Evolutionary conservation across 805 yeast species (phyloP), one percentile per base, ranked within the genome.

Genomic region (Candida patagonica): DNA sequence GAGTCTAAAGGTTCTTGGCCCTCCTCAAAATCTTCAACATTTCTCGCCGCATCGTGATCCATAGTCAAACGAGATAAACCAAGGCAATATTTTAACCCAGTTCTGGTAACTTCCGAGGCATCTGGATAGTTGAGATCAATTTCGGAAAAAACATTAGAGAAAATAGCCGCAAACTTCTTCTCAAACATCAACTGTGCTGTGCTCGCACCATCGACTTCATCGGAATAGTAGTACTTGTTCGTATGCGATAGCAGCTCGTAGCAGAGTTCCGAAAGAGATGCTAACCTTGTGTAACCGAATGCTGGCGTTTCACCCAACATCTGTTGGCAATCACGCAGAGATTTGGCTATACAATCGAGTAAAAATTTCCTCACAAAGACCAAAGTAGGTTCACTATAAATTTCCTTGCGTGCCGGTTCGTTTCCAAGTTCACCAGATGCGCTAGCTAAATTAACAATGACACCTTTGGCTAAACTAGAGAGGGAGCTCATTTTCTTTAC

Each of bases 91-190:
- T 72, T 71, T 30, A 84, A 67, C 2, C 77, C 70, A 1, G 71
- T 57, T 38, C 75, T 74, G n/a, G 80, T 62, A 10, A 82, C 70
- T 39, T 69, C 66, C 24, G 74, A 73, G 6, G 84, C 68, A 17
- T 70, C 70, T 0, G 94, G 89, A 50, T 72, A 79, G 51, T 84
- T 83, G 42, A 84, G 63, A 57, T 88, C 95, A 20, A 85, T 51
- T 9, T 69, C 75, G 0, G 87, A 70, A 37, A 87, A 57, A 24
- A 81, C 67, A 0, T 67, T 58, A 0, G 89, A 69, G 6, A 86
- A 65, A 8, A 76, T 68, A 13, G 47, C 39, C 10, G 56, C 56
- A 37, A 59, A 64, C 33, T 73, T 77, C 47, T 78, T 72, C 9
- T 87, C 96, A 26, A 82, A 61, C 60, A 86, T 66, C 12, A 78